Conservation (phyloP, 2,329 filamentous ascomycete species). For the Verticillium isaacii region DNA sequence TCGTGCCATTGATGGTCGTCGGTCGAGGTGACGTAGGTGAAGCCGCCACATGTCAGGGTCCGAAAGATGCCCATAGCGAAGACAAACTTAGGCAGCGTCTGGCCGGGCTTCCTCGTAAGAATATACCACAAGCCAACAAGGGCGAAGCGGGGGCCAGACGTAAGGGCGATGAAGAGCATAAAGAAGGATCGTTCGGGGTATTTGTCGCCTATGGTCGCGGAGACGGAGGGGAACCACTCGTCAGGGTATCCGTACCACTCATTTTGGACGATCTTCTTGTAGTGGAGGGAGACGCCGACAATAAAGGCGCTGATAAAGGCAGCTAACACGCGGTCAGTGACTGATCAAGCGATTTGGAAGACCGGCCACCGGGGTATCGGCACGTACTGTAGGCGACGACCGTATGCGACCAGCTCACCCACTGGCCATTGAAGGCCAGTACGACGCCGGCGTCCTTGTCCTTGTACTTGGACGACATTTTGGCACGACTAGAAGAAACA, state of each 20-base stretch:
- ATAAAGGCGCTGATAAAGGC: conserved; percentile 85
- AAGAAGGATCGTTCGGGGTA: conserved; percentile 97
- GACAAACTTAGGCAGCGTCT: conserved; percentile 74
- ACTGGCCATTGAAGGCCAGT: conserved; percentile 73
- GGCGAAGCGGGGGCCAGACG: conserved; percentile 86
- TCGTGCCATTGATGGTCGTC: conserved; percentile 99
- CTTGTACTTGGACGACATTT: conserved; percentile 52
- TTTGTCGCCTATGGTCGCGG: conserved; percentile 92
- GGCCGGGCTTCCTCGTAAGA: conserved; percentile 71
- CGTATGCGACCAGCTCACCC: conserved; percentile 88
- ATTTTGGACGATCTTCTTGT: conserved; percentile 96
- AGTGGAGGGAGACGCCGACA: conserved; percentile 79
- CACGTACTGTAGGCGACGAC: conserved; percentile 70
- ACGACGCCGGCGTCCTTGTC: conserved; percentile 60
- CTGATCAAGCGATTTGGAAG: conserved; percentile 3
- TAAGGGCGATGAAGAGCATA: conserved; percentile 95
- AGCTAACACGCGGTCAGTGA: conserved; percentile 36
- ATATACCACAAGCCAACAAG: conserved; percentile 91
- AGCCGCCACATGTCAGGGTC: conserved; percentile 91
- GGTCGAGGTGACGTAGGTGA: conserved; percentile 97
- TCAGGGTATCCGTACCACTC: conserved; percentile 92
- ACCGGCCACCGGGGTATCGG: conserved; percentile 4
- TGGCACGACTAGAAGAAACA: neutral
- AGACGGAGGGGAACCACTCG: conserved; percentile 96
- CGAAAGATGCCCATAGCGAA: conserved; percentile 77